Evolutionary conservation across 73 alveolate species (phyloP).

Genomic region (Stentor roeselii): DNA sequence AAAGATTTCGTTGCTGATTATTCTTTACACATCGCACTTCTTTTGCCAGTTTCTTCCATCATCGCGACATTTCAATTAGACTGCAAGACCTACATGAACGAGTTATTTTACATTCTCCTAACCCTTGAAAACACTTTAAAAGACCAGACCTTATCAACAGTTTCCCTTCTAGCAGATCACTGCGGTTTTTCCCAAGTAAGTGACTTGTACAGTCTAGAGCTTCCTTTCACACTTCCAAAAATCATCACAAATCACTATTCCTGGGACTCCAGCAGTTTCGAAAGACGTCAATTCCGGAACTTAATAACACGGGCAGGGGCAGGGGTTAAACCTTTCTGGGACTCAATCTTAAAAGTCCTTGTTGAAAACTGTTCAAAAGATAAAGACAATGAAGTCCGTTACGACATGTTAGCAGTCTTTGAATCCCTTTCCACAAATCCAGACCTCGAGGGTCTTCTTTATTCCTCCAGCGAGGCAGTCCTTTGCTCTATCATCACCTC

Average conservation of each 20-base stretch:
- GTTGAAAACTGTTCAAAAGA: neutral
- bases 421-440: neutral
- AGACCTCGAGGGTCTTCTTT: neutral
- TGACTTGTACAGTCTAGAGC: neutral
- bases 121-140: neutral
- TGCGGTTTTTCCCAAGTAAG: neutral
- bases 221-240: neutral
- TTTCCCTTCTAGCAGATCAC: neutral
- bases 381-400: slow-evolving; percentile 16
- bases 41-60: neutral
- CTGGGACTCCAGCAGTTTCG: neutral
- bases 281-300: neutral
- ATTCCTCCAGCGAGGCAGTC: neutral
- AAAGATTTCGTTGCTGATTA: neutral
- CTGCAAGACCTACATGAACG: neutral
- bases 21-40: neutral
- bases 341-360: neutral
- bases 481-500: neutral
- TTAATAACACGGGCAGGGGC: neutral
- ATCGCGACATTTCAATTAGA: neutral
- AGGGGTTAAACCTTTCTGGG: neutral
- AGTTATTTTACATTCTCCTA: neutral
- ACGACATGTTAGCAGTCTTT: neutral
- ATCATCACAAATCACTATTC: neutral
- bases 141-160: neutral